Base-by-base conservation (phyloP, 1,284 basidiomycete genomes). In the Ganoderma lucidum region DNA sequence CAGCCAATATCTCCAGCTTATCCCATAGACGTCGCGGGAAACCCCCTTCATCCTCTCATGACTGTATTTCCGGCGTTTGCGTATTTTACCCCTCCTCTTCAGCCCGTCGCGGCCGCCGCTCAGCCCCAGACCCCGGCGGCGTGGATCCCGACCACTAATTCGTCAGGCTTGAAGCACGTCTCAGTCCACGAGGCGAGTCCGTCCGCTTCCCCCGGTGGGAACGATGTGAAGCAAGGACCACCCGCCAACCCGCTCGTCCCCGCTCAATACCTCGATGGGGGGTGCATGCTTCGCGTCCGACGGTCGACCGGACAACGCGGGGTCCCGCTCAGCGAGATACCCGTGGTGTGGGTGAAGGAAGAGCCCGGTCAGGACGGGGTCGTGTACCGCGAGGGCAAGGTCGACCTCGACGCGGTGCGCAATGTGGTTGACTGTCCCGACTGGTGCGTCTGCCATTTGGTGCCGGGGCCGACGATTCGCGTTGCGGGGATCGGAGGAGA, bases 401-500 rank as follows among this genome's bases (percentile, higher is more conserved):
- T 63, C 30, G 15, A 14, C 5, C 44, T 56, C 30, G 32, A 19
- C 15, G 30, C 30, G 30, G 15, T 42, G 17, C 35, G 30, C 19
- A 19, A 9, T 2, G n/a, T 30, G 17, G 35, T 65, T 4, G 64
- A 65, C 56, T n/a, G 30, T 10, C 17, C 55, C 17, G 55, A 59
- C 56, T 10, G 19, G 51, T 65, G 64, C 32, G 19, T 65, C 42
- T 65, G 64, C 56, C 10, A 41, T 19, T 12, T 35, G 15, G 32
- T 45, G 12, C 8, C 5, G 28, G 56, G 64, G 9, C 55, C 64
- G 41, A 65, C 64, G 23, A 30, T 65, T 14, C 64, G 55, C 23
- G 23, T 65, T 53, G 64, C 64, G 2, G 64, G 32, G 41, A 39
- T 65, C n/a, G 64, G 64, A n/a, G 15, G 15, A 15, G 64, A 65